A percentile compares a stretch with the other conserved stretches of the same genome.
Evolutionary conservation across 2,329 filamentous ascomycete species (phyloP).

Genomic region (Ilyonectria mors-panacis): DNA sequence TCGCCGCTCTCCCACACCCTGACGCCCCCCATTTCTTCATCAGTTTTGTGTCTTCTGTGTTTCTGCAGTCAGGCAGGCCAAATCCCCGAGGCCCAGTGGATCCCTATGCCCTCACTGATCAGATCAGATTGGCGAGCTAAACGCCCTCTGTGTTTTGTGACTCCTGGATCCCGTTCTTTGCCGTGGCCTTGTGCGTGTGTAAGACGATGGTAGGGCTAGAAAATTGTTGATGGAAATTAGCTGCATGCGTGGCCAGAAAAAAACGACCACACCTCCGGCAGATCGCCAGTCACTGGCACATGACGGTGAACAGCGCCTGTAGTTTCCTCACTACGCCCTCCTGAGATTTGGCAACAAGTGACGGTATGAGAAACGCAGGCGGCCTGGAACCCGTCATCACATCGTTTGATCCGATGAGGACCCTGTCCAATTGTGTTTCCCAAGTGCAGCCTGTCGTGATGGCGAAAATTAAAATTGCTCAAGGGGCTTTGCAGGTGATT

Average conservation of each 20-base stretch:
- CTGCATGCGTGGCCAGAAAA: constrained; percentile 11
- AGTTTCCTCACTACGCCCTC: not conserved
- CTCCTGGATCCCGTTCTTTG: constrained; percentile 6
- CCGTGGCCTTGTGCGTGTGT: constrained; percentile 9
- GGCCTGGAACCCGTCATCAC: not conserved
- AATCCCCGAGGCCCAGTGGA: constrained; percentile 37
- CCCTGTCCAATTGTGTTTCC: constrained; percentile 9
- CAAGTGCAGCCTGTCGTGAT: constrained; percentile 9
- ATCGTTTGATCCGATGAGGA: not conserved
- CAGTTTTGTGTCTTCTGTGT: constrained; percentile 12
- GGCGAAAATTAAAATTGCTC: constrained; percentile 42
- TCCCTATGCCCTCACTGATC: constrained; percentile 23
- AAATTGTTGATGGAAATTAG: constrained; percentile 2
- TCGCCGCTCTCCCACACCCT: constrained; percentile 8
- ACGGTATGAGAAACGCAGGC: not conserved
- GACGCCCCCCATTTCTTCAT: not conserved
- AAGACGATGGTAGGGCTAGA: constrained; percentile 12
- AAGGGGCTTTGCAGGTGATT: constrained; percentile 40
- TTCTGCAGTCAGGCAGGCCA: constrained; percentile 19
- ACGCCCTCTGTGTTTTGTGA: constrained; percentile 38
- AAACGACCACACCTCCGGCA: constrained; percentile 2
- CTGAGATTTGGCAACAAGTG: constrained; percentile 4
- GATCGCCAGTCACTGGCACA: not conserved
- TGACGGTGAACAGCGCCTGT: not conserved
- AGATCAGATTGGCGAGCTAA: constrained; percentile 47